Conservation (phyloP, 2,329 filamentous ascomycete species). For the Sporothrix variecibatus region DNA sequence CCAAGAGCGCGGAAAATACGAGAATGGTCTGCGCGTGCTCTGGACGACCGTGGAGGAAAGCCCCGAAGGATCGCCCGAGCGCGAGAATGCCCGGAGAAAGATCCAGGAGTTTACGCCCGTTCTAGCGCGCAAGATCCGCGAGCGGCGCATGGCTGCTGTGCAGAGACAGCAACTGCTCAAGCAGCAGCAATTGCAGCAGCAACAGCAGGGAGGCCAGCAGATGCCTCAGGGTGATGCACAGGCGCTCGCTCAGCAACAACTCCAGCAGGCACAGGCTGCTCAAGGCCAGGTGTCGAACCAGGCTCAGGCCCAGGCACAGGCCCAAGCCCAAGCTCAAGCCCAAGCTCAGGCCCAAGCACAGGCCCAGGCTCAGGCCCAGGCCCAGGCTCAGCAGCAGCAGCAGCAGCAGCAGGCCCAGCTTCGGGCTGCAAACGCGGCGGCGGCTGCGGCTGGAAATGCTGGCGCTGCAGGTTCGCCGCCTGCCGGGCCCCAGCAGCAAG, state of each 20-base stretch:
- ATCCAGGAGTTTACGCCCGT: conserved; percentile 63
- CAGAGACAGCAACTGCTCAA: conserved; percentile 20
- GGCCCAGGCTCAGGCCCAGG: conserved; percentile 21
- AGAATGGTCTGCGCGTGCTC: conserved; percentile 55
- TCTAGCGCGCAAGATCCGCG: conserved; percentile 40
- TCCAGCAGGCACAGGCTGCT: conserved; percentile 2
- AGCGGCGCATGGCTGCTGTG: conserved; percentile 25
- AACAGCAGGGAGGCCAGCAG: conserved; percentile 25
- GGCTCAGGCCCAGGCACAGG: conserved; percentile 18
- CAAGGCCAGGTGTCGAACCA: conserved; percentile 1
- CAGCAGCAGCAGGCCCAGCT: conserved; percentile 28
- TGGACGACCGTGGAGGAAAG: conserved; percentile 56
- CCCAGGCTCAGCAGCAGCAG: conserved; percentile 19
- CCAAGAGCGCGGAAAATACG: conserved; percentile 61
- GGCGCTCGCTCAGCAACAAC: conserved; percentile 21
- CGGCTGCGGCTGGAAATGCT: conserved; percentile 18
- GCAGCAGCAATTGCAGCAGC: conserved; percentile 25
- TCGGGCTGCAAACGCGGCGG: background rate
- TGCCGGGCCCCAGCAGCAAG: conserved; percentile 29
- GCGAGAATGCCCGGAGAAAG: conserved; percentile 57
- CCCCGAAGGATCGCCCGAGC: conserved; percentile 50
- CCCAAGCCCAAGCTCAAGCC: conserved; percentile 23
- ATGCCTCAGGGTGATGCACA: conserved; percentile 19
- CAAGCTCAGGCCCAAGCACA: conserved; percentile 28
- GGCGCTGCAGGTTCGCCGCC: conserved; percentile 29